phyloP scores from a whole-genome alignment of 768 basidiomycete species.

The Pholiota molesta region DNA sequence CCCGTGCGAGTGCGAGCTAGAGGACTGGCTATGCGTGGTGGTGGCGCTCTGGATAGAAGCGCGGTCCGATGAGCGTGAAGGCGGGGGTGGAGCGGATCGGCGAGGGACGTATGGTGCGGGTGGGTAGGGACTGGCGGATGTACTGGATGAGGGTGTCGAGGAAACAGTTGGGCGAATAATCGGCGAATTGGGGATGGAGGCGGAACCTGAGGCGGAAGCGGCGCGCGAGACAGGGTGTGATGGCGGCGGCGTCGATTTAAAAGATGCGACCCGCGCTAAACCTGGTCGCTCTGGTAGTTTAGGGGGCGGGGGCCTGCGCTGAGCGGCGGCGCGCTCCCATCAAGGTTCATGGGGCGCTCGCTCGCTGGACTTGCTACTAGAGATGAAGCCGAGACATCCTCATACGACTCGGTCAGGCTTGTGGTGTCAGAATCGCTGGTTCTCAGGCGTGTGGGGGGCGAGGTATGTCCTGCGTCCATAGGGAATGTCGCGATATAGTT shows the following conservation, averaged over 20 bases:
- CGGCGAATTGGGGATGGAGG: constrained; percentile 34
- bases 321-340: constrained; percentile 50
- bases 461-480: constrained; percentile 39
- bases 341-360: constrained; percentile 43
- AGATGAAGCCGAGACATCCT: constrained; percentile 62
- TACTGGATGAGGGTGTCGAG: constrained; percentile 32
- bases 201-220: constrained; percentile 25
- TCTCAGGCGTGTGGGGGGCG: constrained; percentile 13
- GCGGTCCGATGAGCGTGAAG: constrained; percentile 60
- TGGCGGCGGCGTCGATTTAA: constrained; percentile 31
- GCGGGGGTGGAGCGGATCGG: constrained; percentile 42
- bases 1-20: constrained; percentile 29
- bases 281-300: constrained; percentile 51
- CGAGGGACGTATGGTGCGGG: constrained; percentile 32
- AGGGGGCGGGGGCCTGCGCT: constrained; percentile 42
- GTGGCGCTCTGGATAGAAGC: constrained; percentile 62
- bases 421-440: constrained; percentile 49
- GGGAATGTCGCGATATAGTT: constrained; percentile 50
- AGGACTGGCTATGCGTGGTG: constrained; percentile 38
- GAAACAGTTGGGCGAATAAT: constrained; percentile 36
- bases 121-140: constrained; percentile 35
- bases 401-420: constrained; percentile 74
- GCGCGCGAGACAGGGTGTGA: constrained; percentile 29
- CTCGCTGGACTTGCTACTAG: constrained; percentile 50
- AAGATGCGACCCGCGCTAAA: constrained; percentile 26